Conservation (phyloP, 352 stramenopile species). For the Globisporangium polare region DNA sequence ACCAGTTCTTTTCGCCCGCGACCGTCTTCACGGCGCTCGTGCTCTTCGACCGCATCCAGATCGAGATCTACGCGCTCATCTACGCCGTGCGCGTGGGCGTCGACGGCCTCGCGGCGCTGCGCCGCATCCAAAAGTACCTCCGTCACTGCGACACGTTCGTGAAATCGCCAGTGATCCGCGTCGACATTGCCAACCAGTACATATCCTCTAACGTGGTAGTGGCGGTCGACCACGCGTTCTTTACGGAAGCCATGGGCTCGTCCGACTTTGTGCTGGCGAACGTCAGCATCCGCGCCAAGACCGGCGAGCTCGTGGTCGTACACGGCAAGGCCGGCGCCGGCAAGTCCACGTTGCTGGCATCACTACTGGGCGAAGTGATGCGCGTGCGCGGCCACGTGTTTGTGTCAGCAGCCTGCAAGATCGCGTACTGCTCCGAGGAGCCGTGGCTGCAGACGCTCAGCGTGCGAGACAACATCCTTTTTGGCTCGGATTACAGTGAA, state of each 20-base stretch:
- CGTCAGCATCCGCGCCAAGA: conserved; percentile 24
- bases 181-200: conserved; percentile 12
- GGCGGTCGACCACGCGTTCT: conserved; percentile 19
- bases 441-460: conserved; percentile 94
- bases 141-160: conserved; percentile 8
- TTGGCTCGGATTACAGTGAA: conserved; percentile 60
- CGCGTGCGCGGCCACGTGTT: conserved; percentile 25
- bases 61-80: conserved; percentile 31
- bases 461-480: conserved; percentile 93
- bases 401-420: conserved; percentile 22
- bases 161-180: not conserved
- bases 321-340: conserved; percentile 32
- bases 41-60: conserved; percentile 30
- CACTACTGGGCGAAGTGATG: conserved; percentile 31
- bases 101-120: not conserved
- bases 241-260: conserved; percentile 29
- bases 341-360: conserved; percentile 36
- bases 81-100: conserved; percentile 24
- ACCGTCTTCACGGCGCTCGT: conserved; percentile 35
- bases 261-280: conserved; percentile 20
- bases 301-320: conserved; percentile 34
- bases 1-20: conserved; percentile 25
- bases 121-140: conserved; percentile 12
- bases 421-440: conserved; percentile 82
- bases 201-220: conserved; percentile 17